Evolutionary conservation across 164 flowering plant species (phyloP), one percentile per base, ranked within the genome.

Genomic region (Vitis cinerea): DNA sequence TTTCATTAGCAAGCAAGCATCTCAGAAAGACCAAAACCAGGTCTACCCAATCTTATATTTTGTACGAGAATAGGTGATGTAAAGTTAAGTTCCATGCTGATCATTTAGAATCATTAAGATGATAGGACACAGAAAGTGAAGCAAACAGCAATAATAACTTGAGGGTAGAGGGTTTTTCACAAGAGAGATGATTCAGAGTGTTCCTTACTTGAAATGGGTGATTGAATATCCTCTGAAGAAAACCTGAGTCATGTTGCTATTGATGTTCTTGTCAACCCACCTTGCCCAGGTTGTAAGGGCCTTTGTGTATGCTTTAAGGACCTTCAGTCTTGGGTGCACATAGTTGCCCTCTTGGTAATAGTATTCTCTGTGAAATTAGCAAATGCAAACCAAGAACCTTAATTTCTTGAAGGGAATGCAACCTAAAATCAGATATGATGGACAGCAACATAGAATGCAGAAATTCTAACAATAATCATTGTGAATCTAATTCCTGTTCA

Each of bases 301-400:
- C 72, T 77, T 87, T 78, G 67, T 82, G 75, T 77, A 94, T n/a
- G 98, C 98, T 68, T 87, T 82, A 49, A 86, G 72, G 47, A 78
- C 88, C 67, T 89, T 81, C 27, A 89, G 87, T 65, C 84, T 81
- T 16, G 86, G 88, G 73, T 89, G 75, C 19, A 91, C 92, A 78
- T 84, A 57, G 64, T 83, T 82, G 29, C 96, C 97, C 87, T 93
- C 98, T 74, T 91, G 97, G 72, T 93, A 91, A 79, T 91, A 93
- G 72, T 87, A 84, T 78, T 86, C 91, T 64, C 97, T 93, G 82
- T 10, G 51, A 61, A 65, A 73, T 9, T 52, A 62, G 15, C 66
- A 69, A 57, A 37, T 9, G 16, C 31, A 50, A 12, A 50, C 53
- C 15, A 54, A 65, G 37, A 19, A 3, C 19, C 30, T 17, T 17